These are phyloP conservation scores for Pachysandra terminalis DNA, from an alignment of 164 flowering plant species.

Conservation along the genomic window DNA sequence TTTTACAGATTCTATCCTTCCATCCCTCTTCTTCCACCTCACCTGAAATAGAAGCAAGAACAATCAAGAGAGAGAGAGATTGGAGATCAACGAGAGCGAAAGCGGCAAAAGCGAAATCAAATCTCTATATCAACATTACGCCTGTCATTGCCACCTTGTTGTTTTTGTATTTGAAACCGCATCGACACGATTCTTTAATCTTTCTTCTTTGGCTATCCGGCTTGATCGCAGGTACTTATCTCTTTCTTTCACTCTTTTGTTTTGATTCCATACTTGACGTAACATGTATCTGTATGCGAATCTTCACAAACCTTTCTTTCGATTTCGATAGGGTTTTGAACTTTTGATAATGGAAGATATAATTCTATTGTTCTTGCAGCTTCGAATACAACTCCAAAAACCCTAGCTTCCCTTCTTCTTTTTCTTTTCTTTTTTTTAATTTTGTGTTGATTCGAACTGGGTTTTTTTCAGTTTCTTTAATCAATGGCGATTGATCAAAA, in stretches of 20 bases:
- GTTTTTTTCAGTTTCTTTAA: neutral
- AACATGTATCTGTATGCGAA: neutral
- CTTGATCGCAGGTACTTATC: neutral
- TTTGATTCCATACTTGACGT: neutral
- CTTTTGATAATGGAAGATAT: conserved; percentile 3
- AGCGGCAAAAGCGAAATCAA: neutral
- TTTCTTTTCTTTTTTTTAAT: too few species aligned
- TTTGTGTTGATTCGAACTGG: neutral
- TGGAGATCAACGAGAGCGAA: too few species aligned
- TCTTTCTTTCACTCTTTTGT: neutral
- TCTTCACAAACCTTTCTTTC: neutral
- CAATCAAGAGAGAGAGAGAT: too few species aligned
- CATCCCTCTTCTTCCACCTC: too few species aligned
- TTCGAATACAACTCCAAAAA: neutral
- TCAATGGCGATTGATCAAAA: conserved; percentile 69
- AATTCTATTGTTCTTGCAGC: neutral
- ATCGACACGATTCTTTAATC: neutral
- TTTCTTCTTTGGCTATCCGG: too few species aligned
- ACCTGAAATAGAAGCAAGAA: too few species aligned
- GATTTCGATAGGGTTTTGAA: neutral
- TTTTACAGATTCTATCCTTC: too few species aligned
- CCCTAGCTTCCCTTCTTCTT: too few species aligned
- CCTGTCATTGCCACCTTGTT: neutral
- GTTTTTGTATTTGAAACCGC: neutral
- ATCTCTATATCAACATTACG: neutral